Percentiles rank a stretch among this genome's conserved stretches.
phyloP scores from a whole-genome alignment of 306 rosid species.

The Malus asiatica region DNA sequence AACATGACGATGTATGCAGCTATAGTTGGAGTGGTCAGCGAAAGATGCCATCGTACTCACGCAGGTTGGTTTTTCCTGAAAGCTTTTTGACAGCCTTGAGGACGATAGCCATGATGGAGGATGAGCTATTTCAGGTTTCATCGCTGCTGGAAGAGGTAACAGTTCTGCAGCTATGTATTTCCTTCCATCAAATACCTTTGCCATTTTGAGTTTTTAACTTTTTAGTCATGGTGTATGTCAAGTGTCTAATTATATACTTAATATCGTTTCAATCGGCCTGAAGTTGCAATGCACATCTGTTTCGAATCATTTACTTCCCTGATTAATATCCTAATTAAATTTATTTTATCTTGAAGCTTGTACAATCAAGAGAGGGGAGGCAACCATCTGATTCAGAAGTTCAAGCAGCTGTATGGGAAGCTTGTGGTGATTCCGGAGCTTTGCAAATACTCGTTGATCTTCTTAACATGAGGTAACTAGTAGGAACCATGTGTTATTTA shows the following conservation, averaged over 20 bases:
- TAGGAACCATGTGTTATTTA: conserved; percentile 3
- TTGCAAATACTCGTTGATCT: conserved; percentile 88
- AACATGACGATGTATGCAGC: conserved; percentile 29
- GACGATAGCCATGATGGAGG: conserved; percentile 82
- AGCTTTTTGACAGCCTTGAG: conserved; percentile 69
- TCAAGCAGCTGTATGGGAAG: conserved; percentile 90
- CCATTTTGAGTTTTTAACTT: neutral
- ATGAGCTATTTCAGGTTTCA: conserved; percentile 72
- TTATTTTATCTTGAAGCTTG: conserved; percentile 45
- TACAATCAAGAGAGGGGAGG: conserved; percentile 53
- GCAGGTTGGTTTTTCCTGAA: conserved; percentile 80
- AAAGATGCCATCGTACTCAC: conserved; percentile 62
- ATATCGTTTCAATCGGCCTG: no score
- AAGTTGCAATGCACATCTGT: neutral
- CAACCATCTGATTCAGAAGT: conserved; percentile 68
- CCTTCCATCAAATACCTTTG: neutral
- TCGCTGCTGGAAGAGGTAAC: conserved; percentile 80
- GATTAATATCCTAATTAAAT: conserved; percentile 2
- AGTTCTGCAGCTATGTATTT: conserved; percentile 3
- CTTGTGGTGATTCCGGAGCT: conserved; percentile 93
- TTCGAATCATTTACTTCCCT: neutral
- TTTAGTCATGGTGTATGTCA: neutral
- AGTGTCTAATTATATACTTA: neutral
- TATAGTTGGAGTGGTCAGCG: conserved; percentile 97
- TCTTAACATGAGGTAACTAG: conserved; percentile 61